Evolutionary conservation across 2,329 filamentous ascomycete genomes (phyloP), one percentile per base, ranked within the genome.

Genomic region (Trichophyton mentagrophytes): DNA sequence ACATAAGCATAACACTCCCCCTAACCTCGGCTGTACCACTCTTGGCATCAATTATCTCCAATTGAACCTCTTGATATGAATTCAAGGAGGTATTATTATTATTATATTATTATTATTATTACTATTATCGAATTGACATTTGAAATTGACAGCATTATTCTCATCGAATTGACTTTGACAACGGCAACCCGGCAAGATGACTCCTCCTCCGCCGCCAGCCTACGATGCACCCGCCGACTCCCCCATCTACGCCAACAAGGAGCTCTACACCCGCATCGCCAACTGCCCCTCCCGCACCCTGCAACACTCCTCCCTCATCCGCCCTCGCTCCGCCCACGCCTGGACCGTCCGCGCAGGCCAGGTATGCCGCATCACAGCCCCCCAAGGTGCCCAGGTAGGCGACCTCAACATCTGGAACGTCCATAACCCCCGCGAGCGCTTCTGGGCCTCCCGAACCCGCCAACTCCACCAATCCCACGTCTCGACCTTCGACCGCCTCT

Each of bases 341-440:
- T 93, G 87, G 86, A 78, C 80, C 56, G 88, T 87, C 0, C 80
- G 83, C 0, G 82, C 82, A 1, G 87, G 87, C 2, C 80, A 80
- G 57, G 80, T 93, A 61, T 82, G 89, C 63, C 82, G 85, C 13
- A 84, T 95, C 64, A 87, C 84, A 61, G 92, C 89, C 0, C 88
- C 88, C 0, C 77, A 85, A 60, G 89, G 89, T 0, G 84, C 89
- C 0, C 89, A 95, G 74, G 88, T 95, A 57, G 87, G 88, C 60
- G 89, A 93, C 67, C 76, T 93, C 17, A 95, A 95, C 71, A 80
- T 93, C 67, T 95, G 88, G 87, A 89, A 87, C 67, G 78, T 80
- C 3, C 76, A 85, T 64, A 90, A 93, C 71, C 86, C 88, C 0
- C 82, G 88, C 13, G 89, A 95, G 71, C 80, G 84, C 47, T 89